Evolutionary conservation across 108 stramenopile genomes (phyloP).

Genomic region (Conticribra guillardii): DNA sequence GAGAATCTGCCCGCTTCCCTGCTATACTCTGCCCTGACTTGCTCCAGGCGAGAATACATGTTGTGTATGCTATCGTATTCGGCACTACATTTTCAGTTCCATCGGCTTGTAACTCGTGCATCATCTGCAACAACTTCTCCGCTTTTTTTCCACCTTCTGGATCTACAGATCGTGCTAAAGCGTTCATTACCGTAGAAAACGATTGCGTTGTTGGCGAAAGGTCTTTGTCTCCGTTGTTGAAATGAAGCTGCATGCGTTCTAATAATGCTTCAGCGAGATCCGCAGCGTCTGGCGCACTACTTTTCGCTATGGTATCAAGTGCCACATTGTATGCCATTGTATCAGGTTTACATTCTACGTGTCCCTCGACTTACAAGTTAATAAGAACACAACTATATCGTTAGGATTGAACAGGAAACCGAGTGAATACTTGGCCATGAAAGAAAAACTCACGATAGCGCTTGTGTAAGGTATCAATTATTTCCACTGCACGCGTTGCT

Average conservation of each 20-base stretch:
- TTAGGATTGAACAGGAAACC: not conserved
- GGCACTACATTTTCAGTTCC: constrained; percentile 46
- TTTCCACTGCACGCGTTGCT: constrained; percentile 39
- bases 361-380: constrained; percentile 39
- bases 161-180: constrained; percentile 62
- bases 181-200: constrained; percentile 54
- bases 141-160: constrained; percentile 46
- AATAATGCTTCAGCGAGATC: constrained; percentile 64
- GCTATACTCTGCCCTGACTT: constrained; percentile 52
- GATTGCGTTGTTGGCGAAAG: constrained; percentile 36
- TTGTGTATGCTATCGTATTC: constrained; percentile 67
- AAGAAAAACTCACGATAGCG: constrained; percentile 3
- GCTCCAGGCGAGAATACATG: constrained; percentile 73
- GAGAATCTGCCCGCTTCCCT: constrained; percentile 47
- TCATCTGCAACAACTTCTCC: constrained; percentile 54
- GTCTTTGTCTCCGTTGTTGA: constrained; percentile 40
- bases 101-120: constrained; percentile 50
- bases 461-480: constrained; percentile 38
- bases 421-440: not conserved
- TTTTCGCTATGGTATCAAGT: constrained; percentile 66
- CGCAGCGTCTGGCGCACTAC: constrained; percentile 40
- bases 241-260: constrained; percentile 60
- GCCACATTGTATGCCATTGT: constrained; percentile 46
- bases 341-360: constrained; percentile 47
- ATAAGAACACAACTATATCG: too few relatives aligned